Percentiles rank a stretch among this genome's conserved stretches.
phyloP scores from a whole-genome alignment of 306 rosid species.

The Dicorynia guianensis region DNA sequence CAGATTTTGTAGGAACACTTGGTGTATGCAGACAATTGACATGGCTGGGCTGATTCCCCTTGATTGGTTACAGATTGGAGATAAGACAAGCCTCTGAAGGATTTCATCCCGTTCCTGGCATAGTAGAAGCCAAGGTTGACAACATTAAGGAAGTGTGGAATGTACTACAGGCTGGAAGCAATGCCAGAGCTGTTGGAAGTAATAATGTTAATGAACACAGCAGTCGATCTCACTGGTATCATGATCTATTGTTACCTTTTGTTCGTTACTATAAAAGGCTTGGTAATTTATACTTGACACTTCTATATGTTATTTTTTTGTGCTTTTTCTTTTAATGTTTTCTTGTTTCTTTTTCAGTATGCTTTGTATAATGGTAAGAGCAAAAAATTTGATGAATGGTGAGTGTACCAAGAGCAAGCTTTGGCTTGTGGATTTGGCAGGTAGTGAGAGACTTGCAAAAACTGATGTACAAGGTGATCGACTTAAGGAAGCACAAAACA shows the following conservation, averaged over 20 bases:
- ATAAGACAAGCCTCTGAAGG: slow-evolving; percentile 84
- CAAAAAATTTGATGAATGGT: slow-evolving; percentile 78
- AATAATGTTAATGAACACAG: slow-evolving; percentile 89
- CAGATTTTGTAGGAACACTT: slow-evolving; percentile 17
- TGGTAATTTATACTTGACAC: background rate
- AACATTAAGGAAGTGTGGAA: slow-evolving; percentile 74
- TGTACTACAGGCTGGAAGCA: slow-evolving; percentile 80
- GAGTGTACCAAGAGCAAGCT: slow-evolving; percentile 91
- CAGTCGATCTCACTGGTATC: slow-evolving; percentile 91
- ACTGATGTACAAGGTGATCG: slow-evolving; percentile 87
- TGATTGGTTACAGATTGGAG: slow-evolving; percentile 70
- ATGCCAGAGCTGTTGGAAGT: slow-evolving; percentile 87
- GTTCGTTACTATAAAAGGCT: background rate
- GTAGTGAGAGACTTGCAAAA: slow-evolving; percentile 93
- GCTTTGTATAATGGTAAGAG: slow-evolving; percentile 76
- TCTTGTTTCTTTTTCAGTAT: slow-evolving; percentile 57
- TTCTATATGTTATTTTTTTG: slow-evolving; percentile 19
- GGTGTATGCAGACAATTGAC: slow-evolving; percentile 32
- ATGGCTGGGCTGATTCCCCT: slow-evolving; percentile 32
- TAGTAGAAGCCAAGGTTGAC: slow-evolving; percentile 73
- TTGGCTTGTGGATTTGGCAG: slow-evolving; percentile 94
- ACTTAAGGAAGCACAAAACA: slow-evolving; percentile 88
- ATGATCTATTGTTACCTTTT: slow-evolving; percentile 3
- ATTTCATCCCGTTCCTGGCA: slow-evolving; percentile 81
- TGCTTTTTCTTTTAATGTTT: slow-evolving; percentile 19